Evolutionary conservation across 495 filamentous ascomycete genomes (phyloP).

Genomic region (Aspergillus steynii): DNA sequence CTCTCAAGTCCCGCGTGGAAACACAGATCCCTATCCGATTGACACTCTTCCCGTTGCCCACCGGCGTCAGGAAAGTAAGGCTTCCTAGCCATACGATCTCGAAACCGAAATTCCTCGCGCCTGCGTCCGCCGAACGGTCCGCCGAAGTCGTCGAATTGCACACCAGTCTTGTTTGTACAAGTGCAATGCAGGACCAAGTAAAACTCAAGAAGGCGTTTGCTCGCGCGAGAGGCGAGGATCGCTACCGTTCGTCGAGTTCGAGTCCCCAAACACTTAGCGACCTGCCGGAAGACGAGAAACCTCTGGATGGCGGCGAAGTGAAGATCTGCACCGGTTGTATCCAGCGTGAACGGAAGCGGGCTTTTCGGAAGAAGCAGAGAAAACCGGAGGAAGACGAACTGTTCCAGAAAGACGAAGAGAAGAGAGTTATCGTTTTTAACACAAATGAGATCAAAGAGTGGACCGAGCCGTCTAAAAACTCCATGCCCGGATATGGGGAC

Average conservation of each 20-base stretch:
- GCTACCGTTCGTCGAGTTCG: conserved; percentile 24
- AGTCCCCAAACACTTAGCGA: conserved; percentile 35
- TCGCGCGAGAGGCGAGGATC: conserved; percentile 55
- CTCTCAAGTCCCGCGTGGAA: conserved; percentile 86
- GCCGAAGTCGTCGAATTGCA: conserved; percentile 79
- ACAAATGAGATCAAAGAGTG: conserved; percentile 88
- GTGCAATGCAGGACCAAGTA: conserved; percentile 79
- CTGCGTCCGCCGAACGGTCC: conserved; percentile 56
- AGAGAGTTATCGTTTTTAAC: conserved; percentile 90
- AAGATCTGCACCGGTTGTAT: conserved; percentile 84
- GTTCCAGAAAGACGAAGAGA: conserved; percentile 74
- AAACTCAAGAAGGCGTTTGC: conserved; percentile 63
- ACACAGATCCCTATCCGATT: conserved; percentile 87
- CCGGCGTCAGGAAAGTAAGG: conserved; percentile 74
- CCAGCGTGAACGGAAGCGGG: conserved; percentile 80
- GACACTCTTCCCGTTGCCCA: conserved; percentile 69
- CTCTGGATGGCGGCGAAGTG: conserved; percentile 80
- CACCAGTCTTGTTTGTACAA: conserved; percentile 82
- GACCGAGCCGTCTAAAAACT: conserved; percentile 55
- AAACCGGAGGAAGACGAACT: conserved; percentile 79
- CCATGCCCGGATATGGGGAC: conserved; percentile 30
- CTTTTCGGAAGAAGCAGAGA: conserved; percentile 83
- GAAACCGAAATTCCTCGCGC: conserved; percentile 82
- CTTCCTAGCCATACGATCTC: conserved; percentile 86
- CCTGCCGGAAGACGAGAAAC: conserved; percentile 60